Base-by-base conservation (phyloP, 768 basidiomycete genomes). In the Chlorophyllum brunneum region DNA sequence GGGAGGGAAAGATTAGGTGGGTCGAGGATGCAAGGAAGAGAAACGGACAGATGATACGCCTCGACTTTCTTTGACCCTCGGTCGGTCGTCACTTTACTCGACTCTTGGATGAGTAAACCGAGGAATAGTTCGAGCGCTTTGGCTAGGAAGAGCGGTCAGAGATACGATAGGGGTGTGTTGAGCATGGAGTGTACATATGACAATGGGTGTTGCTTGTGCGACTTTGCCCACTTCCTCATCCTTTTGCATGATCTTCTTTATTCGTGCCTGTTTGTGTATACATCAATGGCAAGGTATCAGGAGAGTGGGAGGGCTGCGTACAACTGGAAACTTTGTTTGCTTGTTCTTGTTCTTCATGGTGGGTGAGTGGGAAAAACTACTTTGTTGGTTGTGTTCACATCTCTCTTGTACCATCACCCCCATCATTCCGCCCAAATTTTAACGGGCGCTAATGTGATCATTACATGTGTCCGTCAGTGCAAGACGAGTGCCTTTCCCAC, bases 201-300 rank as follows among this genome's bases (percentile, higher is more conserved):
- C 91, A 54, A 98, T 81, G 0, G 95, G 95, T 3, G 95, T 95
- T 23, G 92, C 94, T 65, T 94, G 92, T 2, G 95, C 93, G 27
- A 98, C 92, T 67, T 98, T 98, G 53, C 95, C 95, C 16, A 98
- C 95, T 65, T 98, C 95, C 65, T 98, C 95, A 64, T 98, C 95
- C 66, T 94, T 93, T 74, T 98, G 95, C 92, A 98, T 98, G 51
- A 98, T 97, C 74, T 92, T 91, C 79, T 98, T 98, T 74, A 98
- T 98, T 39, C 95, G 86, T 3, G 95, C 95, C 94, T 95, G 58
- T 20, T 30, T 18, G 41, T 13, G 10, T 2, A 18, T 40, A 46
- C n/a, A 26, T 9, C 10, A 20, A 20, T 51, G 24, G 41, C 31
- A 27, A 43, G 8, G 5, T n/a, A 4, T 13, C 11, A 23, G 18